Conservation (phyloP, 441 rosid genomes). For the Populus hybrid region DNA sequence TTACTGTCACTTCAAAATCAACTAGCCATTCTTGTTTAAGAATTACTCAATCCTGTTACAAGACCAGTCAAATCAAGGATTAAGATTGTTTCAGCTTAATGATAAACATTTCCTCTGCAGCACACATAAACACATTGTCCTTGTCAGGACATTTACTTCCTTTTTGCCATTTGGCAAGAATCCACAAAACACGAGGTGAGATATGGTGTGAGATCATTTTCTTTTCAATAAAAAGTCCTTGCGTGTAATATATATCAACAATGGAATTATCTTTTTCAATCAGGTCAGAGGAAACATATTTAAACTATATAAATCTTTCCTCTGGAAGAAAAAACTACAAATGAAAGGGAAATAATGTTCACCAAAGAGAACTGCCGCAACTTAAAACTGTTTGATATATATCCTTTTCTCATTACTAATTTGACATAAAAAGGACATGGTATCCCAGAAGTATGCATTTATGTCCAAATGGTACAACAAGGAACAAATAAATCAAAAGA, state of each 20-base stretch:
- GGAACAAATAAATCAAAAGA: slow-evolving; percentile 6
- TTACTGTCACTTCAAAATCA: no score
- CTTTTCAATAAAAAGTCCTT: background rate
- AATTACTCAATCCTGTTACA: background rate
- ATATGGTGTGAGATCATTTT: background rate
- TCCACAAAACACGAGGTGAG: no score
- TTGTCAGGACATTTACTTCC: background rate
- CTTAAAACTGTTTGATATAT: background rate
- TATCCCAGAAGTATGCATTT: background rate
- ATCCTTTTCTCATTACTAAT: background rate
- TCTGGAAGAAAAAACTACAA: no score
- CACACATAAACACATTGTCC: background rate
- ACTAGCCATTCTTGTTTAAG: no score
- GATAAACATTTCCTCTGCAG: background rate
- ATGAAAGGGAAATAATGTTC: no score
- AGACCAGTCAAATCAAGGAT: background rate
- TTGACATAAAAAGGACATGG: background rate
- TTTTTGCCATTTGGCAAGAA: background rate
- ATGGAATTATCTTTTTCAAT: background rate
- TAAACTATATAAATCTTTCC: no score
- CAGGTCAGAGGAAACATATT: background rate
- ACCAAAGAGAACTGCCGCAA: background rate
- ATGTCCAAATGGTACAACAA: background rate
- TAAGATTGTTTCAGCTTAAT: background rate
- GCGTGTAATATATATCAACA: background rate